Conservation (phyloP, 306 rosid species). For the Casuarina equisetifolia region DNA sequence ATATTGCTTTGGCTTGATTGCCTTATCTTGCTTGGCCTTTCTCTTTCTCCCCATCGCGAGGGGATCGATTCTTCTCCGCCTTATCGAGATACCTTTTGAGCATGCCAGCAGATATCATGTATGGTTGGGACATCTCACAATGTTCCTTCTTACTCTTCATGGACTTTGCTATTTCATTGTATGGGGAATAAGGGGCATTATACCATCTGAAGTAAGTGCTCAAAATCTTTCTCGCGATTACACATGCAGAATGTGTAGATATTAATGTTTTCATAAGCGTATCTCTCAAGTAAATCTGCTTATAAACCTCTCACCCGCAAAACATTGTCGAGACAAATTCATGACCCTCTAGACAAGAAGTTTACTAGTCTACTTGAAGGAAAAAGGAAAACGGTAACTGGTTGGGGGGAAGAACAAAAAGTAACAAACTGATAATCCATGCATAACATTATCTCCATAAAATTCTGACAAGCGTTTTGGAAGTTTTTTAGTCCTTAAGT, state of each 20-base stretch:
- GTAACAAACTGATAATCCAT: background rate
- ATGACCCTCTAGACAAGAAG: background rate
- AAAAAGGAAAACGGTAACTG: background rate
- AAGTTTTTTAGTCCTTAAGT: background rate
- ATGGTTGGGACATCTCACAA: conserved; percentile 92
- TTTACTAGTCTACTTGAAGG: background rate
- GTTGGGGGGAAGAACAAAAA: background rate
- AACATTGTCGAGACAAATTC: background rate
- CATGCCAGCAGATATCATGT: conserved; percentile 88
- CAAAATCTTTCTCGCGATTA: conserved; percentile 19
- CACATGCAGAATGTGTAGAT: background rate
- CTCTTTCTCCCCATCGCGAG: conserved; percentile 82
- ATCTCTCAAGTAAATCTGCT: background rate
- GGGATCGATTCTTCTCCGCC: conserved; percentile 88
- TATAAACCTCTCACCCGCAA: background rate
- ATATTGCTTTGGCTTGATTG: conserved; percentile 58
- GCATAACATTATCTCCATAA: background rate
- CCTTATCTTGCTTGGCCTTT: conserved; percentile 65
- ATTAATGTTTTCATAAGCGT: background rate
- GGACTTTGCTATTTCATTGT: conserved; percentile 57
- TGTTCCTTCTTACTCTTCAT: conserved; percentile 77
- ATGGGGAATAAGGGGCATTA: conserved; percentile 67
- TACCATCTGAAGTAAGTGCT: conserved; percentile 51
- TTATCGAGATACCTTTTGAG: conserved; percentile 82
- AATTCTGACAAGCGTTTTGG: background rate